Conservation (phyloP, 441 rosid species). For the Mallotus japonicus region DNA sequence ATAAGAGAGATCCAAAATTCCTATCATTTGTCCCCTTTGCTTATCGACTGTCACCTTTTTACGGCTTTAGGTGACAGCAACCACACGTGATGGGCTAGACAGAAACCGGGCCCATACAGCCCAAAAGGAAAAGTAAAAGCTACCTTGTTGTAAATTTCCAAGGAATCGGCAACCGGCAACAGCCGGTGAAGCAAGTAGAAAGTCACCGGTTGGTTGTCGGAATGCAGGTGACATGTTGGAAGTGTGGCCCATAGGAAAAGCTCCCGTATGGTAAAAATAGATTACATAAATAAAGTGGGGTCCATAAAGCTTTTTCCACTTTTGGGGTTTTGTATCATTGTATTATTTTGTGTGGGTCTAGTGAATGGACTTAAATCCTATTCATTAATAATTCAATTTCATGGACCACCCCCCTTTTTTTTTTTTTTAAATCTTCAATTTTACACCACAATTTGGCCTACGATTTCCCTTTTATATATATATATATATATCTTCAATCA, state of each 20-base stretch:
- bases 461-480: too few species aligned
- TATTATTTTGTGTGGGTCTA: not conserved
- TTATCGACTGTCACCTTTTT: too few species aligned
- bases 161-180: not conserved
- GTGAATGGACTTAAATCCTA: not conserved
- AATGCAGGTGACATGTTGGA: slow-evolving; percentile 25
- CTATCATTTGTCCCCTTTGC: too few species aligned
- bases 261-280: not conserved
- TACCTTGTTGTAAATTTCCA: not conserved
- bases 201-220: slow-evolving; percentile 24
- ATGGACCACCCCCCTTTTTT: slow-evolving; percentile 10
- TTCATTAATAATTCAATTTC: not conserved
- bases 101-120: slow-evolving; percentile 14
- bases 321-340: slow-evolving; percentile 16
- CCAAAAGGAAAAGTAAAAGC: not conserved
- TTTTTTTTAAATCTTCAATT: slow-evolving; percentile 11
- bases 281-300: slow-evolving; percentile 10
- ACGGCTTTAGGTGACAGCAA: slow-evolving; percentile 28
- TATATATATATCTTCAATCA: too few species aligned
- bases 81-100: slow-evolving; percentile 35
- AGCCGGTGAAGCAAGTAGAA: slow-evolving; percentile 16
- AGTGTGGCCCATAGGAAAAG: not conserved
- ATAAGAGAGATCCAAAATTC: too few species aligned
- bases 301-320: not conserved
- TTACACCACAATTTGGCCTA: slow-evolving; percentile 14